Base-by-base conservation (phyloP, 2,329 filamentous ascomycete genomes). In the Fusarium hostae region DNA sequence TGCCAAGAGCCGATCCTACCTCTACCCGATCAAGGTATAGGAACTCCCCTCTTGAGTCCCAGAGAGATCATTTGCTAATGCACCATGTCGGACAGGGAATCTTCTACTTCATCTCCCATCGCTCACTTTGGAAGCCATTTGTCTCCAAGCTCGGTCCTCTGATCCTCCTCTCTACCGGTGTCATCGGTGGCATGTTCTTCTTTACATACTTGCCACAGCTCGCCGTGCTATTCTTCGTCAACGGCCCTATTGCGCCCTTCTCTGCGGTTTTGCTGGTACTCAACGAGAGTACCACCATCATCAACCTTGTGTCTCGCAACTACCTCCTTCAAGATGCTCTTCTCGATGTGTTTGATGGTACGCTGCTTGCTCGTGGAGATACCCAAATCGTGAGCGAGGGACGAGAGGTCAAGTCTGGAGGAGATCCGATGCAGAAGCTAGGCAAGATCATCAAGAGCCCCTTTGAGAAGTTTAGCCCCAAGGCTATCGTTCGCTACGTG, bases 151-250 rank as follows among this genome's bases (percentile, higher is more conserved):
- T 91, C 47, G 79, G 84, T 3, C 87, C 88, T 5, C 94, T 91
- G 32, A 74, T 97, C 55, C 86, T 87, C 3, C 87, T 97, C 4
- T 94, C 93, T 18, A 81, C 91, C 13, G 88, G 89, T 47, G 90
- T 98, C 48, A 91, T 95, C 2, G 85, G 86, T 15, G 85, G 88
- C 80, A 97, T 98, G 94, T 98, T 98, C 82, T 84, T 92, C 74
- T 90, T 98, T 79, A 92, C 94, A 52, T 98, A 97, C 79, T 78
- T 91, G 12, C 95, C 95, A 1, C 95, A 98, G 84, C 88, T 94
- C 28, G 92, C 94, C 2, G 81, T 97, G 18, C 87, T 97, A 47
- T 87, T 94, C 56, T 90, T 98, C 75, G 92, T 97, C 70, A 95
- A 94, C 72, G 95, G 95, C 0, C 95, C 93, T 0, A 82, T 95